phyloP scores from a whole-genome alignment of 345 rosid species.

The Brassica juncea region DNA sequence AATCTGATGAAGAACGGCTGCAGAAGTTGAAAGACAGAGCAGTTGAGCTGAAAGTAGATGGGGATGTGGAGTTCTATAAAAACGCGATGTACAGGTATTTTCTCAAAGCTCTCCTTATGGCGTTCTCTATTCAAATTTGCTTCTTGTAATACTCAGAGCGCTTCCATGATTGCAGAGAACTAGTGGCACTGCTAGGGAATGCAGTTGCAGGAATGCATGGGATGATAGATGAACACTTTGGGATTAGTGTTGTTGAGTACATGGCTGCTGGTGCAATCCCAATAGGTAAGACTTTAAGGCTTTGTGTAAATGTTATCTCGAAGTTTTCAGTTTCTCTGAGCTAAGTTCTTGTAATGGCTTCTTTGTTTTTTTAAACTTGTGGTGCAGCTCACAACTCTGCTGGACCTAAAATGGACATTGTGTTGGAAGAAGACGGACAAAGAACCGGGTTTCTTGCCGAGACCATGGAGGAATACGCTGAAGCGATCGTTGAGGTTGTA shows the following conservation, averaged over 20 bases:
- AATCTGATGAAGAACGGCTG: slow-evolving; percentile 78
- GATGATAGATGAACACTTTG: slow-evolving; percentile 92
- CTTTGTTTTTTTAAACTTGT: slow-evolving; percentile 7
- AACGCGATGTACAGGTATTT: slow-evolving; percentile 74
- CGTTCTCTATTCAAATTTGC: not conserved
- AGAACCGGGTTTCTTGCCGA: slow-evolving; percentile 87
- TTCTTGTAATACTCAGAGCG: slow-evolving; percentile 13
- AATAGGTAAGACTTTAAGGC: slow-evolving; percentile 52
- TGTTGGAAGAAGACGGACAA: slow-evolving; percentile 78
- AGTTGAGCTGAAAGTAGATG: slow-evolving; percentile 57
- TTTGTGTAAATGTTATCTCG: not conserved
- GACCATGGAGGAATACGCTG: slow-evolving; percentile 66
- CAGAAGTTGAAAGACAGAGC: slow-evolving; percentile 75
- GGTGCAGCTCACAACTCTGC: slow-evolving; percentile 88
- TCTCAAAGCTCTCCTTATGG: slow-evolving; percentile 2
- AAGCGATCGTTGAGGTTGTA: slow-evolving; percentile 61
- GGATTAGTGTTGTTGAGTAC: slow-evolving; percentile 84
- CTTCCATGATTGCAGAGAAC: slow-evolving; percentile 58
- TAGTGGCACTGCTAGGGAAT: slow-evolving; percentile 66
- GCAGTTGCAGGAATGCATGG: slow-evolving; percentile 81
- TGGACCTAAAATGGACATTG: slow-evolving; percentile 94
- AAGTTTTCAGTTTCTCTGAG: not conserved
- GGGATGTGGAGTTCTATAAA: slow-evolving; percentile 71
- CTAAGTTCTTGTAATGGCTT: not conserved
- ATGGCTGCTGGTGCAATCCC: slow-evolving; percentile 98